Evolutionary conservation across 768 basidiomycete species (phyloP).

Genomic region (Trametopsis cervina): DNA sequence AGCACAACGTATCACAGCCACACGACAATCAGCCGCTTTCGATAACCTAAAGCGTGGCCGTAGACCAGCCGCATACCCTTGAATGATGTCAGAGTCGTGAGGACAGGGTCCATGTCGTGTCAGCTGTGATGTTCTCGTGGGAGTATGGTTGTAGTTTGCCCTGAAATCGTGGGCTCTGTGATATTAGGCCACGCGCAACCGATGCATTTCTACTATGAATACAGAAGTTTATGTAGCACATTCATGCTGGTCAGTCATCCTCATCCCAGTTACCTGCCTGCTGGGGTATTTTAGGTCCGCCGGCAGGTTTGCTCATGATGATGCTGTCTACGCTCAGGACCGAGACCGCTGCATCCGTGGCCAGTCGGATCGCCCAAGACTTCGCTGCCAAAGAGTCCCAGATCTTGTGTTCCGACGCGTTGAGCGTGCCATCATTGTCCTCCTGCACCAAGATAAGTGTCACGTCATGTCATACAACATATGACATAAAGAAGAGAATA

Average conservation of each 20-base stretch:
- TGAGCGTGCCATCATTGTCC: constrained; percentile 73
- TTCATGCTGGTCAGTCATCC: constrained; percentile 29
- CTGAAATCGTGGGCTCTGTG: too few species aligned
- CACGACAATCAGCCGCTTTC: too few species aligned
- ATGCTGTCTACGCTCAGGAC: constrained; percentile 96
- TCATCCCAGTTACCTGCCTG: constrained; percentile 87
- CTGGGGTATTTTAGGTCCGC: constrained; percentile 82
- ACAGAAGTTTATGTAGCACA: constrained; percentile 1
- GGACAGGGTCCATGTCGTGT: too few species aligned
- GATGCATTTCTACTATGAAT: constrained; percentile 3
- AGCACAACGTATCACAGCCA: too few species aligned
- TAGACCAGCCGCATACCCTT: too few species aligned
- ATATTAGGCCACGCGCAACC: too few species aligned
- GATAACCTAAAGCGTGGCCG: too few species aligned
- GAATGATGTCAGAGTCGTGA: too few species aligned
- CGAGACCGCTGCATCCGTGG: constrained; percentile 84
- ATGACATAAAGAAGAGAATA: not conserved
- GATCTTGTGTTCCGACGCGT: constrained; percentile 56
- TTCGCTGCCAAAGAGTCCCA: constrained; percentile 88
- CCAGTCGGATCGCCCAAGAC: constrained; percentile 84
- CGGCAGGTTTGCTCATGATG: constrained; percentile 93
- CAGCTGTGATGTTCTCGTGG: too few species aligned
- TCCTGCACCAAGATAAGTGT: constrained; percentile 35
- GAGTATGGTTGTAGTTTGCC: too few species aligned
- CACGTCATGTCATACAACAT: not conserved